Conservation (phyloP, 116 monocot genomes). For the Cymodocea nodosa region DNA sequence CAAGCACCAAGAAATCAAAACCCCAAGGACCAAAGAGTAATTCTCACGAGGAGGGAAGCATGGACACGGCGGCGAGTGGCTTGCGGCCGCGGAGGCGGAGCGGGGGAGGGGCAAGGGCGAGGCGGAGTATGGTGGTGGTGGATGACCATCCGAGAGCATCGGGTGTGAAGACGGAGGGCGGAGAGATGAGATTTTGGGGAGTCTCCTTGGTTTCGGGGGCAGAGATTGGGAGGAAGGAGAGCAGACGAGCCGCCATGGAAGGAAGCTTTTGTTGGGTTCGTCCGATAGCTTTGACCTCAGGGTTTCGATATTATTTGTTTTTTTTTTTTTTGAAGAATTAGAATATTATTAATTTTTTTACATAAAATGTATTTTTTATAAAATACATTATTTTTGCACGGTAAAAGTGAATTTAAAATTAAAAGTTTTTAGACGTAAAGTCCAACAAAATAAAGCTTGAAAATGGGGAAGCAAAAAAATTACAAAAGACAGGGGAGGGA, state of each 20-base stretch:
- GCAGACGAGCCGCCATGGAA: constrained; percentile 11
- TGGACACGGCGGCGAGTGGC: constrained; percentile 22
- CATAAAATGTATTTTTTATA: no score
- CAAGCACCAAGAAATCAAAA: background rate
- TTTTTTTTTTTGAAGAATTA: no score
- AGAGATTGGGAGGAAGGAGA: constrained; percentile 8
- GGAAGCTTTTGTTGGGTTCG: background rate
- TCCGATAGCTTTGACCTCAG: no score
- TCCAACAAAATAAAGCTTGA: no score
- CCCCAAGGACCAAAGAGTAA: background rate
- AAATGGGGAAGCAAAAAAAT: no score
- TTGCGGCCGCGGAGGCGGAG: background rate
- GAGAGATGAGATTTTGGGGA: constrained; percentile 1
- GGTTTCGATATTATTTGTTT: no score
- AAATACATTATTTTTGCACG: no score
- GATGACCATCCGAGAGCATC: background rate
- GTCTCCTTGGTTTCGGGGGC: background rate
- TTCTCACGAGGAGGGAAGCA: constrained; percentile 63
- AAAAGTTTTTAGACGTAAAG: no score
- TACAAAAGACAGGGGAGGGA: no score
- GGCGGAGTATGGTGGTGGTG: background rate
- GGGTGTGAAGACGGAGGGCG: background rate
- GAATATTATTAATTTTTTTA: no score
- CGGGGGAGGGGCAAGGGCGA: background rate
- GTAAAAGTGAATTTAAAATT: no score